Base-by-base conservation (phyloP, 2,329 filamentous ascomycete genomes). In the Gremmenia infestans region DNA sequence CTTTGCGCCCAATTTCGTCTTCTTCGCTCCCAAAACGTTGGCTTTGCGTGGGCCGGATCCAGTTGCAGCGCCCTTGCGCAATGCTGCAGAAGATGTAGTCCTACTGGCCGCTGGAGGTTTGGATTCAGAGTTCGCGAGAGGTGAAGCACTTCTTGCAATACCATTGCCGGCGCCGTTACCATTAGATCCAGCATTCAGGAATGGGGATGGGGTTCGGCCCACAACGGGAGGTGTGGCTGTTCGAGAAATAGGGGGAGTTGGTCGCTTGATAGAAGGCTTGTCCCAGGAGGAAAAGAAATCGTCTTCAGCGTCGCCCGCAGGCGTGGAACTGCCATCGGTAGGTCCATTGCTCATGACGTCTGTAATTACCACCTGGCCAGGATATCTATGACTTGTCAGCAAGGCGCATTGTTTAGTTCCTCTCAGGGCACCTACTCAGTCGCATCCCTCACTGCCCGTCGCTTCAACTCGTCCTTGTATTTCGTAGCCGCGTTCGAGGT, bases 231-330 rank as follows among this genome's bases (percentile, higher is more conserved):
- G 93, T 2, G 94, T 97, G 51, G 85, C 86, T 45, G 90, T 94
- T 68, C 94, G 87, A 39, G 93, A 97, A 45, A 94, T 82, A 15
- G 94, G 93, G 63, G 96, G 96, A 62, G 91, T 97, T 37, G 93
- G 93, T 66, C 91, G 86, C 80, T 97, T 99, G 75, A 99, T 95
- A 4, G 91, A 83, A 22, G 94, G 94, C 77, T 97, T 97, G 70
- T 97, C 94, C 94, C 93, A 99, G 0, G 91, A 97, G 9, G 93
- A 96, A 76, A 99, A 99, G 79, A 99, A 99, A 72, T 97, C 94
- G 68, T 97, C 92, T 19, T 87, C 86, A 22, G 83, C 80, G 64
- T 96, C 91, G 63, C 85, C 88, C 47, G 88, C 82, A n/a, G 92
- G 89, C 11, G 91, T 95, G 63, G 81, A 83, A 39, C 83, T 78